Evolutionary conservation across 192 early-diverging fungal genomes (phyloP).

Genomic region (Coemansia sp.): DNA sequence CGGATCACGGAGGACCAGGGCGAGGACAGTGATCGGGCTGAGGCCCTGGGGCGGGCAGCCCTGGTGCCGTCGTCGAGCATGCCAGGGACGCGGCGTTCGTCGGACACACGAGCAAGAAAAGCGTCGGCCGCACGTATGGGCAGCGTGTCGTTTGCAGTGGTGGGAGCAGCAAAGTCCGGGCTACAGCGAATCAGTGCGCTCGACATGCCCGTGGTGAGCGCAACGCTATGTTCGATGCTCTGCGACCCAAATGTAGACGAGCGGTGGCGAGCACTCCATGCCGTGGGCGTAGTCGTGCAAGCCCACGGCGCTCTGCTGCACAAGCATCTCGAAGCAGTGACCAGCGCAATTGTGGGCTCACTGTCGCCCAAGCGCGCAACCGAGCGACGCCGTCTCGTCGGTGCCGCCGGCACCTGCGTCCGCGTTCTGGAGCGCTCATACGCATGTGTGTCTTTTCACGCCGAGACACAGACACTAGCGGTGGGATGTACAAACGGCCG

Average conservation of each 20-base stretch:
- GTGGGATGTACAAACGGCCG: slow-evolving; percentile 39
- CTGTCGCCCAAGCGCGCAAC: slow-evolving; percentile 45
- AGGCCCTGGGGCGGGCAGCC: too few relatives aligned
- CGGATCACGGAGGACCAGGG: slow-evolving; percentile 2
- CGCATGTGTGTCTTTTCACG: slow-evolving; percentile 44
- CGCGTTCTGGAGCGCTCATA: slow-evolving; percentile 44
- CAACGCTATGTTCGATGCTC: slow-evolving; percentile 23
- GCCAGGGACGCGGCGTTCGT: not conserved
- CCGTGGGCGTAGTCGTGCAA: slow-evolving; percentile 36
- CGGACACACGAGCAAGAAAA: not conserved
- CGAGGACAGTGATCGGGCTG: not conserved
- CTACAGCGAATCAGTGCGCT: slow-evolving; percentile 40
- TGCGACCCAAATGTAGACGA: slow-evolving; percentile 13
- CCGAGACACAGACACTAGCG: slow-evolving; percentile 39
- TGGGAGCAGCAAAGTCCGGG: slow-evolving; percentile 44
- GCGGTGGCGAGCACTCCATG: slow-evolving; percentile 45
- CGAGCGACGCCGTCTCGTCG: slow-evolving; percentile 31
- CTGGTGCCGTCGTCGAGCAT: not conserved
- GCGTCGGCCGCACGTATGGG: not conserved
- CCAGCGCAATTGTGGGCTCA: slow-evolving; percentile 35
- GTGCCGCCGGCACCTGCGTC: slow-evolving; percentile 47
- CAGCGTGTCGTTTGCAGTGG: slow-evolving; percentile 42
- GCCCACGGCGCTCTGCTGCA: slow-evolving; percentile 29
- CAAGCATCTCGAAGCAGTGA: slow-evolving; percentile 32
- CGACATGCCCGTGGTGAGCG: slow-evolving; percentile 28